These are phyloP conservation scores for Amylocystis lapponica DNA, from an alignment of 768 basidiomycete species.

Conservation along the genomic window DNA sequence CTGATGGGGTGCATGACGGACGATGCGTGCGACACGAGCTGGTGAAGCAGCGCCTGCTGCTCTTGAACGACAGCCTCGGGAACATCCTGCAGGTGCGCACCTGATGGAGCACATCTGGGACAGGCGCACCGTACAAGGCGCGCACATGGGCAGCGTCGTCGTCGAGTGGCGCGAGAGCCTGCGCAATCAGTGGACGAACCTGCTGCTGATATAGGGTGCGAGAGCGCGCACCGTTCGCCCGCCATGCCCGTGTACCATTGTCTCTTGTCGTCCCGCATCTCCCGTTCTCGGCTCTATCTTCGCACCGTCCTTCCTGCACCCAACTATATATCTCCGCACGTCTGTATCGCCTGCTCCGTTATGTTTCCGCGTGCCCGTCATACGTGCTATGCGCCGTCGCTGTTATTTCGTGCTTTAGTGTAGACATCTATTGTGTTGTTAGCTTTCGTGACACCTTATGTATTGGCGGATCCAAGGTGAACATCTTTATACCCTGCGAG, in stretches of 20 bases:
- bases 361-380: background rate
- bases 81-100: conserved; percentile 18
- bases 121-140: conserved; percentile 6
- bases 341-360: background rate
- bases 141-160: conserved; percentile 8
- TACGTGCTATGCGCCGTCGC: background rate
- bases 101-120: conserved; percentile 20
- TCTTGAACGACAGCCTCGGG: conserved; percentile 19
- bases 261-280: background rate
- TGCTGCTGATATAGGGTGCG: conserved; percentile 6
- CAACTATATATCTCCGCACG: background rate
- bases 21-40: conserved; percentile 43
- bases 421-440: too few species aligned
- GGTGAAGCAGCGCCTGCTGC: conserved; percentile 15
- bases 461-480: too few species aligned
- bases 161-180: conserved; percentile 23
- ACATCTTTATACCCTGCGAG: too few species aligned
- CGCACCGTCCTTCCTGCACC: background rate
- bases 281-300: background rate
- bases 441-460: too few species aligned
- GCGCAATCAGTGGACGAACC: conserved; percentile 16
- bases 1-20: conserved; percentile 72
- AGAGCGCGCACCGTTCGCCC: background rate
- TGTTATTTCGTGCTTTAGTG: too few species aligned
- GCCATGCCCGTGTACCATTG: background rate